Percentiles rank a stretch among this genome's conserved stretches.
phyloP scores from a whole-genome alignment of 2,329 filamentous ascomycete genomes.

The Fusarium fujikuroi region DNA sequence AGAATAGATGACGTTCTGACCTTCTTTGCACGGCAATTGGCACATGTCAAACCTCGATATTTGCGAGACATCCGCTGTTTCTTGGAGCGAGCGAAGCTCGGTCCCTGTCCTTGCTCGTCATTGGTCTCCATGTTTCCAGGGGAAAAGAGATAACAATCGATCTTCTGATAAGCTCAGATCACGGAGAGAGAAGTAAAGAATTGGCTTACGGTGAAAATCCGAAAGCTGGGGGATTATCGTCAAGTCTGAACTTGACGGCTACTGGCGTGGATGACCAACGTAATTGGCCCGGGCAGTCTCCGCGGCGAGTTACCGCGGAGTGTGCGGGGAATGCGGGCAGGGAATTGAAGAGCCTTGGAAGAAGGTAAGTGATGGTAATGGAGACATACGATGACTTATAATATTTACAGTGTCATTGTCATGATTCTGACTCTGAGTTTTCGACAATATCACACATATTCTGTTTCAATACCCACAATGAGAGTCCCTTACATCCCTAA shows the following conservation, averaged over 20 bases:
- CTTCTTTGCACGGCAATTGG: conserved; percentile 6
- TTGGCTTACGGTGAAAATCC: not conserved
- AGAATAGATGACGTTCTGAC: not conserved
- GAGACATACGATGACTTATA: not conserved
- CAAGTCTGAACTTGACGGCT: not conserved
- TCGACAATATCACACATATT: fast-evolving
- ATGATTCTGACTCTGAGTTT: not conserved
- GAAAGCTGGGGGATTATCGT: not conserved
- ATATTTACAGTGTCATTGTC: not conserved
- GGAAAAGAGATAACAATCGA: not conserved
- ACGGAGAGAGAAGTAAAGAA: not conserved
- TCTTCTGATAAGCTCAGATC: not conserved
- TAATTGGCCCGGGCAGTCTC: not conserved
- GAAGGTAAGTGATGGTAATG: not conserved
- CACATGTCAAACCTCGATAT: conserved; percentile 1
- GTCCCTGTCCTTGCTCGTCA: not conserved
- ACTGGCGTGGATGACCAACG: too few species aligned
- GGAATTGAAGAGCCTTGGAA: not conserved
- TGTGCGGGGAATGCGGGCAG: not conserved
- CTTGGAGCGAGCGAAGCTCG: not conserved
- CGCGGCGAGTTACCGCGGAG: not conserved
- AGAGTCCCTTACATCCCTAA: not conserved
- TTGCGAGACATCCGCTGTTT: conserved; percentile 3
- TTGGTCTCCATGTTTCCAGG: not conserved
- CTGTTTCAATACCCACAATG: not conserved